Evolutionary conservation across 164 flowering plant genomes (phyloP), one percentile per base, ranked within the genome.

Genomic region (Dillenia suffruticosa): DNA sequence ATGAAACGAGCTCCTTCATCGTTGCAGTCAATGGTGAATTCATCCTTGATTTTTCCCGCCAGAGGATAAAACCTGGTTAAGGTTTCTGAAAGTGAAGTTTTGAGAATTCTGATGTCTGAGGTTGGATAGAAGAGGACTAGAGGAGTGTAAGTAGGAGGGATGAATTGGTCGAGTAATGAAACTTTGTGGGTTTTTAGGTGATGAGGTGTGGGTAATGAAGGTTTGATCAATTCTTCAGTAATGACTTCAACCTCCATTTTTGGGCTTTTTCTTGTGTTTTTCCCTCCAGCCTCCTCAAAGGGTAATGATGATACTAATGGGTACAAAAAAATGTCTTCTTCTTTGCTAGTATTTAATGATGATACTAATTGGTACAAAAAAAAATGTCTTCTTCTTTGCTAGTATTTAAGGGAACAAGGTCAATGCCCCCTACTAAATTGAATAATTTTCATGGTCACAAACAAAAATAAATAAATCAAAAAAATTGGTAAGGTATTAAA

Each of bases 31-130:
- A 76, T 64, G 2, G 65, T 54, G 8, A 58, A 43, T 9, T 66
- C 65, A 24, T 59, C 71, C 40, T 66, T 60, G 46, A 76, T 24
- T 12, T 62, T 50, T 9, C 80, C 80, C 1, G 77, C 80, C 5
- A 76, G 52, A 7, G 76, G 80, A 54, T 67, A 73, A 44, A 64
- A 76, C 2, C 58, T 56, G 13, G 72, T 54, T 10, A 76, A 43
- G 17, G 67, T 47, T 43, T 56, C 50, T 6, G 76, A 66, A 8
- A 76, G 58, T 11, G 75, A 67, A 14, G 1, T 49, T 0, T 1
- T 4, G 56, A 26, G 12, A 16, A 50, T 45, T 57, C 52, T 0
- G n/a, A 43, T 16, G 64, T 19, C 10, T 70, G 14, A 44, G 46
- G 17, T 70, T 17, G 63, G 70, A 56, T 65, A 70, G 58, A 49